phyloP scores from a whole-genome alignment of 2,329 filamentous ascomycete genomes.

The Apiospora koreana region DNA sequence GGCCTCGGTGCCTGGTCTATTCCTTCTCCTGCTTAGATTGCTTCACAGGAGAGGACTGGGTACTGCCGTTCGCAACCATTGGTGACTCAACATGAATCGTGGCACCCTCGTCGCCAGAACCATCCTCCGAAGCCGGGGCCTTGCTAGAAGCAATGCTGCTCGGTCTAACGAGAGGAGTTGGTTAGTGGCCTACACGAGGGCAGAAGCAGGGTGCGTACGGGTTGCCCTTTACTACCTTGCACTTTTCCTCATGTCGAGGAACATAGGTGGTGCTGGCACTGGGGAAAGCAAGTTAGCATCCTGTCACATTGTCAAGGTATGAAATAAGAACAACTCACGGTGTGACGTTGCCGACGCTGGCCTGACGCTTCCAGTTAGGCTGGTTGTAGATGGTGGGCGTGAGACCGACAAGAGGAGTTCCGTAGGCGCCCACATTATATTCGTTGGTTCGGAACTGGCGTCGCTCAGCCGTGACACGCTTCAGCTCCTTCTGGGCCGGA shows the following conservation, averaged over 20 bases:
- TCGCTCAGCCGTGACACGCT: slow-evolving; percentile 92
- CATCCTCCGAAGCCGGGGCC: slow-evolving; percentile 47
- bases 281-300: not conserved
- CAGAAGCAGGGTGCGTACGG: slow-evolving; percentile 9
- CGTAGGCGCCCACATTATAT: slow-evolving; percentile 78
- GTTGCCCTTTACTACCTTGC: not conserved
- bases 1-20: slow-evolving; percentile 29
- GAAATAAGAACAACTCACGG: slow-evolving; percentile 6
- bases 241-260: not conserved
- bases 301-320: not conserved
- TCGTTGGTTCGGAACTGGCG: slow-evolving; percentile 95
- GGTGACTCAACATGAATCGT: slow-evolving; percentile 56
- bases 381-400: slow-evolving; percentile 49
- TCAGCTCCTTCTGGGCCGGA: slow-evolving; percentile 92
- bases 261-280: not conserved
- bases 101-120: slow-evolving; percentile 51
- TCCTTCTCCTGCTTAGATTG: slow-evolving; percentile 43
- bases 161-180: slow-evolving; percentile 32
- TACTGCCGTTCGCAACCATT: slow-evolving; percentile 43
- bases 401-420: slow-evolving; percentile 61
- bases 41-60: slow-evolving; percentile 51
- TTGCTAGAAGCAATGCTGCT: slow-evolving; percentile 40
- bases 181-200: slow-evolving; percentile 10
- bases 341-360: slow-evolving; percentile 21
- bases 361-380: slow-evolving; percentile 37